phyloP scores from a whole-genome alignment of 83 land plant species.

The Picea engelmannii region DNA sequence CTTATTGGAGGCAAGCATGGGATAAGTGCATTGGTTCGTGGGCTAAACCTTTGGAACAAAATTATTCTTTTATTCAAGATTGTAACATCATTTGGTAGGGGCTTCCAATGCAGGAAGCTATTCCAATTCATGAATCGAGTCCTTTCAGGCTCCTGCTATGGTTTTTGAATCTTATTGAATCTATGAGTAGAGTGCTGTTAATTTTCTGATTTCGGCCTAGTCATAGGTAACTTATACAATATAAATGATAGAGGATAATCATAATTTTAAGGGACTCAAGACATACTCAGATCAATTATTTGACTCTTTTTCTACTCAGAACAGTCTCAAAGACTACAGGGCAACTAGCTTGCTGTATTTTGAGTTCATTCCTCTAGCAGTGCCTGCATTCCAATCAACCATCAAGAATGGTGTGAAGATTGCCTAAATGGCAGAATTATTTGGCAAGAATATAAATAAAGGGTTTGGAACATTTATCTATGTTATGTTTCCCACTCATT shows the following conservation, averaged over 20 bases:
- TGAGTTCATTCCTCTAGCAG: constrained; percentile 6
- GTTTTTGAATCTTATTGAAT: not conserved
- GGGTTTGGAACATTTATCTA: not conserved
- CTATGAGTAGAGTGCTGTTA: not conserved
- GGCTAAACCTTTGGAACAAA: constrained; percentile 6
- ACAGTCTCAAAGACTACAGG: constrained; percentile 10
- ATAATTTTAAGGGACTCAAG: not conserved
- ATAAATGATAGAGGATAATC: constrained; percentile 9
- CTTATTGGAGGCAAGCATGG: constrained; percentile 8
- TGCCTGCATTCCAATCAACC: not conserved
- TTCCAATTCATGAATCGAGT: constrained; percentile 11
- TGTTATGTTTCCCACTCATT: too few species aligned
- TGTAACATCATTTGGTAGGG: constrained; percentile 17
- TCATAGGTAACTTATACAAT: not conserved
- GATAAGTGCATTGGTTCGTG: constrained; percentile 4
- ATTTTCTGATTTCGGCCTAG: too few species aligned
- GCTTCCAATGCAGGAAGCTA: constrained; percentile 13
- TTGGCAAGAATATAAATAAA: not conserved
- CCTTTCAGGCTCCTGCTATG: constrained; percentile 5
- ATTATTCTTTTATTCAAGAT: constrained; percentile 18
- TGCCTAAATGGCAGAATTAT: constrained; percentile 7
- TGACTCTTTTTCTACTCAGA: constrained; percentile 9
- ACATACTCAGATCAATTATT: not conserved
- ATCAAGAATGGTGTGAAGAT: not conserved
- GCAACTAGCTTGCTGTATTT: constrained; percentile 1